These are phyloP conservation scores for Puccinia brachypodii DNA, from an alignment of 1,284 basidiomycete genomes.

Conservation along the genomic window DNA sequence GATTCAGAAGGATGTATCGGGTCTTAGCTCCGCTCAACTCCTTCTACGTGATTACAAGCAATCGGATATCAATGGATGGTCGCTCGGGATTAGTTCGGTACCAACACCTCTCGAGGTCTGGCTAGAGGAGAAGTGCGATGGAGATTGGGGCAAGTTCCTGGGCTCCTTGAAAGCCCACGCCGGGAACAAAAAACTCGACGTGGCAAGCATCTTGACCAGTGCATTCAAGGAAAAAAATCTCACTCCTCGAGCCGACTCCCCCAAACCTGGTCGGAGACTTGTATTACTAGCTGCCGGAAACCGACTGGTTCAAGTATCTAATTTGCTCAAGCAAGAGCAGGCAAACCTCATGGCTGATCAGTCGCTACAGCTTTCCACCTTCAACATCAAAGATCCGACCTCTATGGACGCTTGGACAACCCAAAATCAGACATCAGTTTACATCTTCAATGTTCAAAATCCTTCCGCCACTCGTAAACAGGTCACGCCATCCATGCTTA, in stretches of 20 bases:
- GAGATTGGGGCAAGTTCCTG: constrained; percentile 60
- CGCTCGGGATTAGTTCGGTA: constrained; percentile 74
- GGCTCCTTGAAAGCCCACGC: constrained; percentile 66
- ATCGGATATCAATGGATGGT: constrained; percentile 64
- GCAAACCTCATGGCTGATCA: not conserved
- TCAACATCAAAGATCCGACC: not conserved
- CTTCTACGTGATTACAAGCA: constrained; percentile 91
- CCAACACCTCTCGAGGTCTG: constrained; percentile 66
- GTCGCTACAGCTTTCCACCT: not conserved
- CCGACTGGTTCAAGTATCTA: not conserved
- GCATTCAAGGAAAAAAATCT: constrained; percentile 22
- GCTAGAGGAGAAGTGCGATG: constrained; percentile 60
- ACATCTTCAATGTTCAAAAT: constrained; percentile 6
- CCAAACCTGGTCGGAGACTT: constrained; percentile 18
- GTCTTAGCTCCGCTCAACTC: constrained; percentile 72
- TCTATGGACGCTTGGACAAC: not conserved
- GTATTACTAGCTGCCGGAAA: not conserved
- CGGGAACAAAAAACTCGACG: constrained; percentile 65
- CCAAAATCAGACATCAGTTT: not conserved
- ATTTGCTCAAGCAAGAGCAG: constrained; percentile 4
- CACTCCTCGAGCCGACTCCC: not conserved
- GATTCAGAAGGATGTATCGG: constrained; percentile 70
- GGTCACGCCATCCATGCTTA: constrained; percentile 26
- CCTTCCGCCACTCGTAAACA: constrained; percentile 22
- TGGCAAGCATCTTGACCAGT: constrained; percentile 75